Conservation (phyloP, 441 rosid genomes). For the Iberis amara region DNA sequence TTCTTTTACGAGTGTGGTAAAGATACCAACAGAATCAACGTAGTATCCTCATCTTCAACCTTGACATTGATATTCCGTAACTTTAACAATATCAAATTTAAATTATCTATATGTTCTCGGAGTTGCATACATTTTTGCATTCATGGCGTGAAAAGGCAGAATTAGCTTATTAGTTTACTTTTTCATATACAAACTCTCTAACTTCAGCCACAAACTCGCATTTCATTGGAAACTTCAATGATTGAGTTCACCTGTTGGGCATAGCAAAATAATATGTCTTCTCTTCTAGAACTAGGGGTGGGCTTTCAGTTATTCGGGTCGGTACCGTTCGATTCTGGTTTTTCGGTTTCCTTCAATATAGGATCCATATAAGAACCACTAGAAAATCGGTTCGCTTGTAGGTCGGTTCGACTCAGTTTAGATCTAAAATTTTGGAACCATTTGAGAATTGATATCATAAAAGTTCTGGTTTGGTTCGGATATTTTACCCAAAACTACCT, state of each 20-base stretch:
- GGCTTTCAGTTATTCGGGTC: no score
- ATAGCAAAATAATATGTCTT: background rate
- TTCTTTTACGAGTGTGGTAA: background rate
- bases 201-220: background rate
- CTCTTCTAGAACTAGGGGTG: background rate
- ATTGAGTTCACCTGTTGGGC: background rate
- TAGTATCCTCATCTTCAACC: background rate
- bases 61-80: background rate
- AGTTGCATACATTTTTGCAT: background rate
- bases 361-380: no score
- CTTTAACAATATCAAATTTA: background rate
- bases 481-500: no score
- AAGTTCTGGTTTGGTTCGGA: no score
- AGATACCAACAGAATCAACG: background rate
- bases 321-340: no score
- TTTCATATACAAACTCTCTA: background rate
- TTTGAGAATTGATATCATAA: no score
- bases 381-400: no score
- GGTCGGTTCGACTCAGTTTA: no score
- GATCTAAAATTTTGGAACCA: no score
- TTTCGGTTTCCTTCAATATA: no score
- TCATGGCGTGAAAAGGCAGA: background rate
- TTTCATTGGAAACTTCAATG: background rate
- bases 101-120: background rate
- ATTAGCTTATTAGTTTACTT: background rate